Evolutionary conservation across 2,329 filamentous ascomycete species (phyloP).

Genomic region (Colletotrichum sp.): DNA sequence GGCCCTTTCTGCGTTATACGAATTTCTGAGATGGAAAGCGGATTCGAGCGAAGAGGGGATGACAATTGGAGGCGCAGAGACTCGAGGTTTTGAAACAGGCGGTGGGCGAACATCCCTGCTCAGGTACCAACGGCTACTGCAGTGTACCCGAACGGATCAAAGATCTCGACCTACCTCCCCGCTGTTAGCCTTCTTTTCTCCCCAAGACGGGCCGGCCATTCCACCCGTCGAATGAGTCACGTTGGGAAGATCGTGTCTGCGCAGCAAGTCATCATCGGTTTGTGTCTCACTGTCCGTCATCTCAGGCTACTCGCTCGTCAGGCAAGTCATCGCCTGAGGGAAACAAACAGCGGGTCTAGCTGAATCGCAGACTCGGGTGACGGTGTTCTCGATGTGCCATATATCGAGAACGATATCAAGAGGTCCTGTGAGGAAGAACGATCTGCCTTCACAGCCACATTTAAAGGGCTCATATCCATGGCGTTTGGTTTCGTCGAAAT

Average conservation of each 20-base stretch:
- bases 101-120: background rate
- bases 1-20: background rate
- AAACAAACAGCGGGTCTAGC: background rate
- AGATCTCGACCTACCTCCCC: background rate
- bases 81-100: background rate
- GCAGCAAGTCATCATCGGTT: background rate
- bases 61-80: background rate
- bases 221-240: background rate
- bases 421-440: background rate
- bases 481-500: background rate
- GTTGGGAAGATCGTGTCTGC: background rate
- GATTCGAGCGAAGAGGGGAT: background rate
- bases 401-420: background rate
- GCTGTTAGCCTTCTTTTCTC: background rate
- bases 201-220: background rate
- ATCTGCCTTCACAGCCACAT: background rate
- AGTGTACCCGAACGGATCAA: background rate
- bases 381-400: background rate
- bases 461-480: background rate
- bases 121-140: background rate
- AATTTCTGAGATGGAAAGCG: background rate
- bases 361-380: background rate
- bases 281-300: background rate
- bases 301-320: background rate
- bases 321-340: background rate